phyloP scores from a whole-genome alignment of 768 basidiomycete genomes.

The Lactarius pseudohatsudake region DNA sequence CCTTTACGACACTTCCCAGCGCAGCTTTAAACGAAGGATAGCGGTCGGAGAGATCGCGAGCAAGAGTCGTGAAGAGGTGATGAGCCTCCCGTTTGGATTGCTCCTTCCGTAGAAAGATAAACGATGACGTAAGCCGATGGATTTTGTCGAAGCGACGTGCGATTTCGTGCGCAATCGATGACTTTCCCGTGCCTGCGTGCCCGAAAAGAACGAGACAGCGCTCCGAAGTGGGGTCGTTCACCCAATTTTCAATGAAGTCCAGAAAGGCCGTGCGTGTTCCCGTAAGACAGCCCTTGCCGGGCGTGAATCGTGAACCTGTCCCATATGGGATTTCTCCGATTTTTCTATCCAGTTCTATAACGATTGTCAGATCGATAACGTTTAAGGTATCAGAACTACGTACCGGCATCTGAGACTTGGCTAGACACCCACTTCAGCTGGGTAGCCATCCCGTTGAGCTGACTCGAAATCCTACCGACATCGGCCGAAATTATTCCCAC shows the following conservation, averaged over 20 bases:
- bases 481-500: background rate
- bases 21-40: background rate
- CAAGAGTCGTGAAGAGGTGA: constrained; percentile 1
- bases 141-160: background rate
- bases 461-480: background rate
- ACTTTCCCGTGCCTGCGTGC: constrained; percentile 2
- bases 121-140: background rate
- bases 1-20: background rate
- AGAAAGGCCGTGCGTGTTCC: background rate
- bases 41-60: background rate
- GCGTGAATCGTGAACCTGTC: background rate
- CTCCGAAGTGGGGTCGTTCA: background rate
- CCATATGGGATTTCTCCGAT: background rate
- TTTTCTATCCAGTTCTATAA: background rate
- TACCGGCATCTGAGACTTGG: background rate
- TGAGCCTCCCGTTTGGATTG: constrained; percentile 1
- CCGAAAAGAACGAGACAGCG: background rate
- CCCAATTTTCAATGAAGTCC: background rate
- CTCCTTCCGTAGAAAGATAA: background rate
- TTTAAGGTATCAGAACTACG: background rate
- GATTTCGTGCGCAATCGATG: background rate
- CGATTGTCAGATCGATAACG: background rate
- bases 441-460: background rate
- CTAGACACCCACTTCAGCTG: background rate
- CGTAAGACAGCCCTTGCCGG: background rate